phyloP scores from a whole-genome alignment of 352 stramenopile species.

The Halophytophthora polymorphica region DNA sequence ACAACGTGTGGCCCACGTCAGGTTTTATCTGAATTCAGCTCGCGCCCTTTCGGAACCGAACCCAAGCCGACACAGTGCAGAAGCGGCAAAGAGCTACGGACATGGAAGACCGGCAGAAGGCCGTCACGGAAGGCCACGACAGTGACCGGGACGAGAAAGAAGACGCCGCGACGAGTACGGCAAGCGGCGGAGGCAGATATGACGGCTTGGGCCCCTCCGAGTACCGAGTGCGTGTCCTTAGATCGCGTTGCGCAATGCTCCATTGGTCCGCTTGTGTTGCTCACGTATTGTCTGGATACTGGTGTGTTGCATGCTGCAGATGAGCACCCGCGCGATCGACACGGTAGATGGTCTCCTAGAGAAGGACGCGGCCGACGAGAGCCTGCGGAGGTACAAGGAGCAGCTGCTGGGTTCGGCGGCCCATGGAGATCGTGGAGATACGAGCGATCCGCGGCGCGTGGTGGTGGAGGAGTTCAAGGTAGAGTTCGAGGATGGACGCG shows the following conservation, averaged over 20 bases:
- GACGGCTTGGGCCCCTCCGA: constrained; percentile 22
- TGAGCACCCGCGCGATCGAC: constrained; percentile 56
- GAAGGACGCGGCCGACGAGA: constrained; percentile 82
- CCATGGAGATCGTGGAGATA: constrained; percentile 75
- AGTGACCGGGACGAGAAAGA: constrained; percentile 15
- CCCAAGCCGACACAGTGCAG: no score
- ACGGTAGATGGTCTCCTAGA: constrained; percentile 72
- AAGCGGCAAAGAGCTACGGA: no score
- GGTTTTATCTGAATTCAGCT: neutral
- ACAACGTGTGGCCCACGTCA: constrained; percentile 8
- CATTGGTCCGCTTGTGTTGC: neutral
- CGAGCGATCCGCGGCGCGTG: constrained; percentile 57
- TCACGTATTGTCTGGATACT: neutral
- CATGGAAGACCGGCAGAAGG: constrained; percentile 2
- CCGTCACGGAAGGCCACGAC: neutral
- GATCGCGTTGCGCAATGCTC: neutral
- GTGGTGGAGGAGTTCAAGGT: constrained; percentile 87
- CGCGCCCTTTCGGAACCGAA: neutral
- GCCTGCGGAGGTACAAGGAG: constrained; percentile 83
- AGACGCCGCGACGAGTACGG: constrained; percentile 10
- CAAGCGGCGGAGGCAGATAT: constrained; percentile 33
- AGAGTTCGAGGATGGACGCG: constrained; percentile 68
- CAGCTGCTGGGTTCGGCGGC: constrained; percentile 72
- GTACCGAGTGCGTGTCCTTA: constrained; percentile 39
- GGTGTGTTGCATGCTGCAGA: constrained; percentile 20